These are phyloP conservation scores for Amauroascus niger DNA, from an alignment of 2,329 filamentous ascomycete species.

Conservation along the genomic window DNA sequence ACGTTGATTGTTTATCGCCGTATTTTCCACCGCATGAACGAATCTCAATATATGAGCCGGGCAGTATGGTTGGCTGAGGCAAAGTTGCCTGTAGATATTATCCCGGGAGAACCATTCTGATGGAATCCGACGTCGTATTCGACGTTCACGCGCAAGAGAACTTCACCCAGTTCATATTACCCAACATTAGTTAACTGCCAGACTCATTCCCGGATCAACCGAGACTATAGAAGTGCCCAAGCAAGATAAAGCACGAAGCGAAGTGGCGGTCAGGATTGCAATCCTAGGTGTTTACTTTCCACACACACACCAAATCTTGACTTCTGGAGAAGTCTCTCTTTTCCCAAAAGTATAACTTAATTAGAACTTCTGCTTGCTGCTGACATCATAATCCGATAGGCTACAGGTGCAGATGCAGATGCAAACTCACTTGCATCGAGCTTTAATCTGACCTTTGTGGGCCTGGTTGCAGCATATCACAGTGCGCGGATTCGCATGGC, in stretches of 20 bases:
- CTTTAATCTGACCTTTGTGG: constrained; percentile 2
- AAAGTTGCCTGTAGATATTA: neutral
- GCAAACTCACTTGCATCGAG: constrained; percentile 3
- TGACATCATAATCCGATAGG: neutral
- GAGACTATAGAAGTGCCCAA: neutral
- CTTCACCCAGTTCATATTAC: no score
- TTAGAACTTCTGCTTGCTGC: neutral
- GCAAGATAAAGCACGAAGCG: neutral
- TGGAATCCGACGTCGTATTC: neutral
- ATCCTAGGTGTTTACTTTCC: neutral
- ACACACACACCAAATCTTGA: neutral
- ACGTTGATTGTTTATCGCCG: neutral
- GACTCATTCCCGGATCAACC: no score
- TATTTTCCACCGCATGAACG: neutral
- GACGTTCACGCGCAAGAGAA: neutral
- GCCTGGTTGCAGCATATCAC: neutral
- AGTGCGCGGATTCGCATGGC: neutral
- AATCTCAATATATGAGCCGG: no score
- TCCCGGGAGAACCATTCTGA: neutral
- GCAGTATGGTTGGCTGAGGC: neutral
- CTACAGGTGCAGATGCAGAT: neutral
- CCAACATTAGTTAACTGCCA: no score
- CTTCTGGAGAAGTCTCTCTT: neutral
- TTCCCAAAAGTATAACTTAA: neutral
- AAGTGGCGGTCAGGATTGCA: constrained; percentile 4